Conservation (phyloP, 495 filamentous ascomycete species). For the Lasiosphaeria miniovina region DNA sequence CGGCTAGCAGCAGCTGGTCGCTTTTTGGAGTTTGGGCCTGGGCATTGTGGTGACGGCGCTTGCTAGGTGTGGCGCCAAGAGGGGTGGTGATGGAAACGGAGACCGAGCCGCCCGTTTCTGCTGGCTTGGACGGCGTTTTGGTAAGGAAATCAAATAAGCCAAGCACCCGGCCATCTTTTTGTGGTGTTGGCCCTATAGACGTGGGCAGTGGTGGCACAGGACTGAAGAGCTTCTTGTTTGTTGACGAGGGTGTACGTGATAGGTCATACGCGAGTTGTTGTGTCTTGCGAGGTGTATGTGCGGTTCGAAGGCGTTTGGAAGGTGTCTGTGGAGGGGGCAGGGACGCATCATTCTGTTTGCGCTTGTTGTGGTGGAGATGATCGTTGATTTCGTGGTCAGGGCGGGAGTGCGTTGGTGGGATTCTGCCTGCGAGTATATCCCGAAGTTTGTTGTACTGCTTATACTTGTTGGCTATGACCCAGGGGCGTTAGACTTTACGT, state of each 20-base stretch:
- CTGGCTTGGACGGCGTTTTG: conserved; percentile 40
- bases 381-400: conserved; percentile 30
- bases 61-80: conserved; percentile 38
- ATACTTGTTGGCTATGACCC: conserved; percentile 71
- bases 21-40: conserved; percentile 2
- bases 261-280: conserved; percentile 21
- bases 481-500: neutral
- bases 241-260: conserved; percentile 52
- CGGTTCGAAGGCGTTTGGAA: conserved; percentile 36
- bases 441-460: conserved; percentile 80
- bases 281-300: conserved; percentile 42
- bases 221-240: conserved; percentile 55
- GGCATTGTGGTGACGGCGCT: conserved; percentile 19
- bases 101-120: neutral
- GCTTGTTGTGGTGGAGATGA: conserved; percentile 38
- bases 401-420: conserved; percentile 24
- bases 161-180: conserved; percentile 80
- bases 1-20: conserved; percentile 45
- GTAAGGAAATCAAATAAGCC: conserved; percentile 88
- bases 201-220: conserved; percentile 45
- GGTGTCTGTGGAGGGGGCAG: conserved; percentile 43
- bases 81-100: conserved; percentile 24
- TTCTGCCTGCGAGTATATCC: conserved; percentile 53
- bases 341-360: conserved; percentile 33
- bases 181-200: conserved; percentile 81